Conservation (phyloP, 768 basidiomycete genomes). For the Mycena metata region DNA sequence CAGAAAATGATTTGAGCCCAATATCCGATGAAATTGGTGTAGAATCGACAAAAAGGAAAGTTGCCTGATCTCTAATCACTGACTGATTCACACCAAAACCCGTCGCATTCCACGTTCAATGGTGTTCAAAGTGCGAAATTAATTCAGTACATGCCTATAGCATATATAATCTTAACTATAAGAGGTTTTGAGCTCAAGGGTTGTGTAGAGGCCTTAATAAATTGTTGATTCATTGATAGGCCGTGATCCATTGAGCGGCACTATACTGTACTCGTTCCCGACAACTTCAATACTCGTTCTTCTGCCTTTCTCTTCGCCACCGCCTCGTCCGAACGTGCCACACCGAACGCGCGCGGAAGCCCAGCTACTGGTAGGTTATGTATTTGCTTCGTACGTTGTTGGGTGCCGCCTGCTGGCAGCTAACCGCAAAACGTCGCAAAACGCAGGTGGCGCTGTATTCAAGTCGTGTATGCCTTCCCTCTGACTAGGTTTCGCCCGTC, state of each 20-base stretch:
- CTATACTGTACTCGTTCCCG: slow-evolving; percentile 11
- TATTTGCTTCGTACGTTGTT: too few relatives aligned
- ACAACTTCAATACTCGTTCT: too few relatives aligned
- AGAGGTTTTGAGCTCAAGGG: neutral
- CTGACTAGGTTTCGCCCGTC: too few relatives aligned
- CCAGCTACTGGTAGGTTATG: too few relatives aligned
- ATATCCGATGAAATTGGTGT: neutral
- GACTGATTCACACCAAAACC: neutral
- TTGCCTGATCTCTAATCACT: neutral
- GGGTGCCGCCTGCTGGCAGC: too few relatives aligned
- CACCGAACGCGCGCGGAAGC: too few relatives aligned
- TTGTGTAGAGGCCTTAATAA: neutral
- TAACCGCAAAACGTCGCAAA: too few relatives aligned
- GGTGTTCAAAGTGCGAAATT: neutral
- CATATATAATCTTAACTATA: neutral
- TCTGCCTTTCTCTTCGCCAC: too few relatives aligned
- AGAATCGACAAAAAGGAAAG: slow-evolving; percentile 1
- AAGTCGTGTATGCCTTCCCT: too few relatives aligned
- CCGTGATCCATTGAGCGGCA: slow-evolving; percentile 1
- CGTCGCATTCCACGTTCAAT: neutral
- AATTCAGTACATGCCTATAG: slow-evolving; percentile 1
- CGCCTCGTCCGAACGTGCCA: too few relatives aligned
- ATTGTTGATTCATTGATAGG: neutral
- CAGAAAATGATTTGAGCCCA: neutral
- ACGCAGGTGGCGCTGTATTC: too few relatives aligned